A percentile compares a stretch with the other conserved stretches of the same genome.
phyloP scores from a whole-genome alignment of 2,329 filamentous ascomycete species.

The Cladosporium sphaerospermum region DNA sequence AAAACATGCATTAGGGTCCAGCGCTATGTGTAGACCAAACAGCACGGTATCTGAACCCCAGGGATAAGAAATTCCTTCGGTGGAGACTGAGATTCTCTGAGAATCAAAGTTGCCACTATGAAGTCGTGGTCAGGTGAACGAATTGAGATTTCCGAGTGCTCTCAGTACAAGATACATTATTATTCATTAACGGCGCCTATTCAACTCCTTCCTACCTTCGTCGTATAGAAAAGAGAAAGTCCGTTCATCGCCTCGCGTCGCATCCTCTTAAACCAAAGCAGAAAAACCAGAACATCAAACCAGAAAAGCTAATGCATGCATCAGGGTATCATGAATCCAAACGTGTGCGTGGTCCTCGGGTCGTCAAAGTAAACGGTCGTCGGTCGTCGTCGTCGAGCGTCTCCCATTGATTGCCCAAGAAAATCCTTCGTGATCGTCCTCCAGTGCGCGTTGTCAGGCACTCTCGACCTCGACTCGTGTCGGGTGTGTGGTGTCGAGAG shows the following conservation, averaged over 20 bases:
- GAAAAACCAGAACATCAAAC: slow-evolving; percentile 1
- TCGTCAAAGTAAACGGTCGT: no score
- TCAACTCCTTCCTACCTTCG: background rate
- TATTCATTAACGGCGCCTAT: background rate
- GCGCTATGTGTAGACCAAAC: no score
- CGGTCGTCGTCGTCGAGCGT: no score
- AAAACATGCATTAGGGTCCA: no score
- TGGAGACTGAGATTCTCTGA: no score
- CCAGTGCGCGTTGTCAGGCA: background rate
- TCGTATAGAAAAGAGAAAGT: background rate
- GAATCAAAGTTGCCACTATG: no score
- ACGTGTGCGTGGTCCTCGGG: slow-evolving; percentile 1
- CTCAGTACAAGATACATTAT: slow-evolving; percentile 3
- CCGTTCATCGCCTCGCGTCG: background rate
- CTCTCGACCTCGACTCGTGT: background rate
- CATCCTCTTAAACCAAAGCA: background rate
- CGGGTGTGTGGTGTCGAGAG: background rate
- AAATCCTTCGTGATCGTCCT: no score
- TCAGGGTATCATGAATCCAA: slow-evolving; percentile 12
- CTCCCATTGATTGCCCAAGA: no score
- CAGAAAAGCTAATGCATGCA: slow-evolving; percentile 9
- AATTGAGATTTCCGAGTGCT: background rate
- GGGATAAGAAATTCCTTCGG: no score
- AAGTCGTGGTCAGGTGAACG: no score
- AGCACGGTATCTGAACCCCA: no score